Conservation (phyloP, 2,329 filamentous ascomycete genomes). For the Fusarium sp. region DNA sequence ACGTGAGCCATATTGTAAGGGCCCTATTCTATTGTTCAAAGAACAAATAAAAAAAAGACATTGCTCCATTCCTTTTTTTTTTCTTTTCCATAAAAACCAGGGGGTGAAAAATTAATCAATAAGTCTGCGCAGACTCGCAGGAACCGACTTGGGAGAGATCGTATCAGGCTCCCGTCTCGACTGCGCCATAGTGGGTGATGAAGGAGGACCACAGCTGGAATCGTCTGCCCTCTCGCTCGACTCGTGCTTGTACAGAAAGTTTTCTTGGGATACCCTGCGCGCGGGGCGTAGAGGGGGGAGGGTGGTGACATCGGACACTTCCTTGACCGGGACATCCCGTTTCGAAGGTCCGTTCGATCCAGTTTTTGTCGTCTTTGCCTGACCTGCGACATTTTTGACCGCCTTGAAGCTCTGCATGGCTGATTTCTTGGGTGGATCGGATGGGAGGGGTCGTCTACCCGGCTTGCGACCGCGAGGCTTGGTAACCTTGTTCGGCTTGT, state of each 20-base stretch:
- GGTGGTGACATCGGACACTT: slow-evolving; percentile 1
- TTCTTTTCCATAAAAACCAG: neutral
- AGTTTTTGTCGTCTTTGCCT: slow-evolving; percentile 35
- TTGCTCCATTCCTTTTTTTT: neutral
- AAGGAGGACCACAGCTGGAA: slow-evolving; percentile 16
- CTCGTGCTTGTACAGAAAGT: slow-evolving; percentile 25
- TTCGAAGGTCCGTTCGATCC: slow-evolving; percentile 6
- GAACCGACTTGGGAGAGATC: slow-evolving; percentile 55
- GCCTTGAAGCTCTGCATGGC: slow-evolving; percentile 50
- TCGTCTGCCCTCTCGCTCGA: slow-evolving; percentile 21
- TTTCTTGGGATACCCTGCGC: slow-evolving; percentile 28
- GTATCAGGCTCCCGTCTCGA: slow-evolving; percentile 45
- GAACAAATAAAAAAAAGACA: neutral
- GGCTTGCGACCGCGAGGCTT: slow-evolving; percentile 47
- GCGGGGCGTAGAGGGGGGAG: slow-evolving; percentile 42
- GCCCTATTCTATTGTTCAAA: slow-evolving; percentile 4
- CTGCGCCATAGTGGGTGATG: slow-evolving; percentile 32
- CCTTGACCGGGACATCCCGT: slow-evolving; percentile 2
- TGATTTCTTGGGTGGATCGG: slow-evolving; percentile 52
- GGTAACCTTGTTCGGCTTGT: slow-evolving; percentile 32
- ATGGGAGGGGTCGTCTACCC: slow-evolving; percentile 47
- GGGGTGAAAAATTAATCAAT: slow-evolving; percentile 42
- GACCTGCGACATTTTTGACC: slow-evolving; percentile 32
- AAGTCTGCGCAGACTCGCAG: slow-evolving; percentile 52
- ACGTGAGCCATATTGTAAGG: slow-evolving; percentile 5